phyloP scores from a whole-genome alignment of 352 stramenopile species.

The Globisporangium paroecandrum region DNA sequence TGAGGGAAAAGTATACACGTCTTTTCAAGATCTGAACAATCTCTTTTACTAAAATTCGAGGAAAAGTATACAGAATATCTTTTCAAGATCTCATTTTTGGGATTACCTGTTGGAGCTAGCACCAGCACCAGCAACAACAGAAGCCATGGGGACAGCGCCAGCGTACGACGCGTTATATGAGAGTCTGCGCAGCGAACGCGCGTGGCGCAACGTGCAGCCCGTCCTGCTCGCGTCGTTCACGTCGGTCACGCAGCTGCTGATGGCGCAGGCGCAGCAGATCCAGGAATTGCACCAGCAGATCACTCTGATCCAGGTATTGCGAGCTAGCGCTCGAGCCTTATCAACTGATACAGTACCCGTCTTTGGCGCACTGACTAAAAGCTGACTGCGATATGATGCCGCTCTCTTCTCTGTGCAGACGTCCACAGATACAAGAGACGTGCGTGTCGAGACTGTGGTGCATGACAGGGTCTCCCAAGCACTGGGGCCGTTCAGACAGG shows the following conservation, averaged over 20 bases:
- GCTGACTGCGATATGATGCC: not conserved
- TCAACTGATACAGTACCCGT: too few species aligned
- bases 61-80: not conserved
- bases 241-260: constrained; percentile 34
- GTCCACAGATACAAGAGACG: not conserved
- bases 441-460: not conserved
- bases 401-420: not conserved
- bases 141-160: not conserved
- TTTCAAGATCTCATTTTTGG: constrained; percentile 7
- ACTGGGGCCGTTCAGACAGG: not conserved
- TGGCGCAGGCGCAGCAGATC: constrained; percentile 30
- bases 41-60: not conserved
- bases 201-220: constrained; percentile 65
- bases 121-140: not conserved
- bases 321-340: too few species aligned
- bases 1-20: not conserved
- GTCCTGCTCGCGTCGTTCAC: constrained; percentile 43
- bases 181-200: constrained; percentile 38
- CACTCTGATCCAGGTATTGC: not conserved
- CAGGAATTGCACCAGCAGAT: constrained; percentile 15
- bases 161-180: constrained; percentile 12
- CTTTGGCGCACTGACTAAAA: too few species aligned
- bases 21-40: not conserved
- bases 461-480: not conserved
- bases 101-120: not conserved